A percentile compares a stretch with the other conserved stretches of the same genome.
Conservation (phyloP, 352 stramenopile species). For the Pythium volutum region DNA sequence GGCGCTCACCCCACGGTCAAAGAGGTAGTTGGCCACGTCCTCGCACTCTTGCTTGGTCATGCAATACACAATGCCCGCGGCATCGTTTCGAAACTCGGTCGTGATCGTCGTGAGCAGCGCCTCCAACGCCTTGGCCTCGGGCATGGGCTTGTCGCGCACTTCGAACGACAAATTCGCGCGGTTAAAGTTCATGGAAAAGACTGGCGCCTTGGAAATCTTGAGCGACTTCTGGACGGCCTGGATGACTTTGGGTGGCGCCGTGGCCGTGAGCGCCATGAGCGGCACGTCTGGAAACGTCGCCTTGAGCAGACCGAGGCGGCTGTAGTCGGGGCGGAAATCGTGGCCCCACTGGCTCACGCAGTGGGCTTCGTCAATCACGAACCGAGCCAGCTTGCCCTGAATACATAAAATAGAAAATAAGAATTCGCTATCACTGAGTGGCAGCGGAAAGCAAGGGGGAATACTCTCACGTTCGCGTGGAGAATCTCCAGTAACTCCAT, state of each 20-base stretch:
- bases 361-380: slow-evolving; percentile 94
- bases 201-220: slow-evolving; percentile 63
- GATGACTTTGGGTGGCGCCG: slow-evolving; percentile 85
- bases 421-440: neutral
- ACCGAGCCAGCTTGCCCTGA: slow-evolving; percentile 83
- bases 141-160: slow-evolving; percentile 66
- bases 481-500: slow-evolving; percentile 56
- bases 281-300: slow-evolving; percentile 88
- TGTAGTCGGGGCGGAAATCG: slow-evolving; percentile 92
- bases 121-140: slow-evolving; percentile 48
- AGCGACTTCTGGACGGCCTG: slow-evolving; percentile 71
- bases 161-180: slow-evolving; percentile 92
- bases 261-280: slow-evolving; percentile 92
- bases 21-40: slow-evolving; percentile 88
- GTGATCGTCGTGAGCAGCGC: slow-evolving; percentile 50
- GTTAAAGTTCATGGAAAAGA: slow-evolving; percentile 93
- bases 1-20: slow-evolving; percentile 80
- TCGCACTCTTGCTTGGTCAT: slow-evolving; percentile 93
- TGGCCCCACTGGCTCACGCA: slow-evolving; percentile 90
- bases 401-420: neutral
- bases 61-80: slow-evolving; percentile 93
- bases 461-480: slow-evolving; percentile 34
- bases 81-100: slow-evolving; percentile 40
- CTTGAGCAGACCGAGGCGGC: slow-evolving; percentile 90
- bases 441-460: neutral